A percentile compares a stretch with the other conserved stretches of the same genome.
These are phyloP conservation scores for Penicillium verrucosum DNA, from an alignment of 2,329 filamentous ascomycete genomes.

Conservation along the genomic window DNA sequence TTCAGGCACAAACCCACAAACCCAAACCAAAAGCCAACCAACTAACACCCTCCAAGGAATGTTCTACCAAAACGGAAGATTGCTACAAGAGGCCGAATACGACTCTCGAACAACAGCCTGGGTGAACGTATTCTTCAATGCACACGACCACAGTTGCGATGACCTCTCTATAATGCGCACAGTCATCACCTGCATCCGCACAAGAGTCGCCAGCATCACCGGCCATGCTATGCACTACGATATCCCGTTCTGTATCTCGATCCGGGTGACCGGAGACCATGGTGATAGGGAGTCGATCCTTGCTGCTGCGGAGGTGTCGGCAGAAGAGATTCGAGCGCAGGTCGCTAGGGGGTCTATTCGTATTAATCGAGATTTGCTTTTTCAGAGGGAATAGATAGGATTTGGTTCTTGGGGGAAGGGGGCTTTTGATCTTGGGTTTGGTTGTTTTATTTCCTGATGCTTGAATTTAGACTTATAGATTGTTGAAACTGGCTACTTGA, in stretches of 20 bases:
- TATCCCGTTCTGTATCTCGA: slow-evolving; percentile 1
- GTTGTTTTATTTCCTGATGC: neutral
- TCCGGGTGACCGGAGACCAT: neutral
- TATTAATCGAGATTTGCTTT: slow-evolving; percentile 1
- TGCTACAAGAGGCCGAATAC: neutral
- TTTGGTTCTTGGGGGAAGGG: too few relatives aligned
- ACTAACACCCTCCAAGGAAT: neutral
- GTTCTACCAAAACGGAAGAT: slow-evolving; percentile 4
- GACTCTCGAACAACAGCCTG: neutral
- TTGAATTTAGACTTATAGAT: neutral
- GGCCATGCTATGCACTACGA: neutral
- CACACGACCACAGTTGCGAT: neutral
- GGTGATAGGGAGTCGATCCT: neutral
- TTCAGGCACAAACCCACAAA: neutral
- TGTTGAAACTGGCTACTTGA: neutral
- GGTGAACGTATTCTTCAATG: slow-evolving; percentile 4
- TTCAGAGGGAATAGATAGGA: neutral
- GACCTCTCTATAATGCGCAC: slow-evolving; percentile 6
- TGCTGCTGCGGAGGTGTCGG: slow-evolving; percentile 1
- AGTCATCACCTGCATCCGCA: slow-evolving; percentile 3
- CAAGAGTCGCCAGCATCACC: slow-evolving; percentile 1
- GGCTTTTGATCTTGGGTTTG: too few relatives aligned
- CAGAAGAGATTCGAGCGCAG: neutral
- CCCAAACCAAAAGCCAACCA: too few relatives aligned
- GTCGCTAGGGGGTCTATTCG: neutral